A percentile compares a stretch with the other conserved stretches of the same genome.
phyloP scores from a whole-genome alignment of 139 green algal genomes.

The Coelastrella sp. region DNA sequence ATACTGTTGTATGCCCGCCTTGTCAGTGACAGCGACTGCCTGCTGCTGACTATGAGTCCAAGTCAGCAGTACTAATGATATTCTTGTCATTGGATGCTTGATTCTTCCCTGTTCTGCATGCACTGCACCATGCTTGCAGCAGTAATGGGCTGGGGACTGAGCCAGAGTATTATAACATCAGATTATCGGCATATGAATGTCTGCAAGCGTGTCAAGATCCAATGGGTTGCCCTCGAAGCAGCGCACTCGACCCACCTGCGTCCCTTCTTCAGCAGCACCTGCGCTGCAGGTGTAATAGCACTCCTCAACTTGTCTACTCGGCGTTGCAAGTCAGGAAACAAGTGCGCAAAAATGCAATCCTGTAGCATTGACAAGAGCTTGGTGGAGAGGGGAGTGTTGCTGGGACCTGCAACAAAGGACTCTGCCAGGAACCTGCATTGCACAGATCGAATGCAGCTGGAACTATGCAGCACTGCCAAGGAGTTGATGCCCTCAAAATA shows the following conservation, averaged over 20 bases:
- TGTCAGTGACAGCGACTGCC: too few species aligned
- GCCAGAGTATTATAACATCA: too few species aligned
- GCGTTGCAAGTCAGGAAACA: conserved; percentile 71
- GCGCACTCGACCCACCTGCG: conserved; percentile 52
- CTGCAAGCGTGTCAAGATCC: too few species aligned
- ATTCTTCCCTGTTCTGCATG: too few species aligned
- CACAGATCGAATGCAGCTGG: background rate
- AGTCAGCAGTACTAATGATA: too few species aligned
- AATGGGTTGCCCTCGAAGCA: too few species aligned
- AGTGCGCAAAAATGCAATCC: conserved; percentile 59
- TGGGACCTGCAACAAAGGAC: conserved; percentile 30
- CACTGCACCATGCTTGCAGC: too few species aligned
- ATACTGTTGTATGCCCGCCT: too few species aligned
- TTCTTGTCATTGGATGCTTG: too few species aligned
- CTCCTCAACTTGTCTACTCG: conserved; percentile 63
- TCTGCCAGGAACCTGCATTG: conserved; percentile 45
- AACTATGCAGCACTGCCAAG: background rate
- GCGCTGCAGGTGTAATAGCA: conserved; percentile 52
- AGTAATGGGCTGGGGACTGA: too few species aligned
- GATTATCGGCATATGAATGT: too few species aligned
- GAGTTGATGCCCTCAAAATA: background rate
- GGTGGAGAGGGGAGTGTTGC: conserved; percentile 46
- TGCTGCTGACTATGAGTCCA: too few species aligned
- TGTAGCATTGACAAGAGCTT: conserved; percentile 68
- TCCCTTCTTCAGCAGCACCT: conserved; percentile 76